Conservation (phyloP, 306 rosid species). For the Luffa acutangula region DNA sequence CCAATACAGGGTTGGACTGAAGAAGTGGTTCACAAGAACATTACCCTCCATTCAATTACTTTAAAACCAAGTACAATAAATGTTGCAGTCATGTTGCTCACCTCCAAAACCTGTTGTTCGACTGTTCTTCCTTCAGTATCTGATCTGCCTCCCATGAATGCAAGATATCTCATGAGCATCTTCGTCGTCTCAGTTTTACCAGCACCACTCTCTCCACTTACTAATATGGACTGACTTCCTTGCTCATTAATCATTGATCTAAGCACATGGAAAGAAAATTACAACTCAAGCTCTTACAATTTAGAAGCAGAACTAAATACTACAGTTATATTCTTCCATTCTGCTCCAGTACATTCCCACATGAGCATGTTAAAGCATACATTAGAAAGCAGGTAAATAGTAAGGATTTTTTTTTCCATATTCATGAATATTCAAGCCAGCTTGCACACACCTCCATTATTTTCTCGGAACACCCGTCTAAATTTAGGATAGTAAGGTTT, state of each 20-base stretch:
- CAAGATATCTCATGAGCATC: conserved; percentile 85
- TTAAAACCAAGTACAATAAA: not conserved
- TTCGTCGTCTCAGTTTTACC: conserved; percentile 89
- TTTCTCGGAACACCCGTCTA: too few species aligned
- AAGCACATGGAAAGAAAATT: not conserved
- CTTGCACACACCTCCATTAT: too few species aligned
- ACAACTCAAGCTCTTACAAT: not conserved
- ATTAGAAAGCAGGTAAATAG: not conserved
- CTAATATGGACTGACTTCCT: conserved; percentile 79
- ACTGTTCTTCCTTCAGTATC: conserved; percentile 78
- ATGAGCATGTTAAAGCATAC: not conserved
- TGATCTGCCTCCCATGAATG: conserved; percentile 82
- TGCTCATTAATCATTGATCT: conserved; percentile 81
- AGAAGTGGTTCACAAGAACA: conserved; percentile 16
- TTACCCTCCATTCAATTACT: conserved; percentile 13
- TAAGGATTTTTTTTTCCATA: too few species aligned
- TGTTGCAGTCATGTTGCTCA: conserved; percentile 23
- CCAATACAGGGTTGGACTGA: conserved; percentile 88
- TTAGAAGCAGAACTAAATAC: not conserved
- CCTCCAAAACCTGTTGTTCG: conserved; percentile 89
- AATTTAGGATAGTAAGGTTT: too few species aligned
- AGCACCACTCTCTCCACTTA: conserved; percentile 92
- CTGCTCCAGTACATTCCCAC: not conserved
- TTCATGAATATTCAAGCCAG: too few species aligned
- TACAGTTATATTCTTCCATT: not conserved